Evolutionary conservation across 2,329 filamentous ascomycete species (phyloP).

Genomic region (Colletotrichum somersetense): DNA sequence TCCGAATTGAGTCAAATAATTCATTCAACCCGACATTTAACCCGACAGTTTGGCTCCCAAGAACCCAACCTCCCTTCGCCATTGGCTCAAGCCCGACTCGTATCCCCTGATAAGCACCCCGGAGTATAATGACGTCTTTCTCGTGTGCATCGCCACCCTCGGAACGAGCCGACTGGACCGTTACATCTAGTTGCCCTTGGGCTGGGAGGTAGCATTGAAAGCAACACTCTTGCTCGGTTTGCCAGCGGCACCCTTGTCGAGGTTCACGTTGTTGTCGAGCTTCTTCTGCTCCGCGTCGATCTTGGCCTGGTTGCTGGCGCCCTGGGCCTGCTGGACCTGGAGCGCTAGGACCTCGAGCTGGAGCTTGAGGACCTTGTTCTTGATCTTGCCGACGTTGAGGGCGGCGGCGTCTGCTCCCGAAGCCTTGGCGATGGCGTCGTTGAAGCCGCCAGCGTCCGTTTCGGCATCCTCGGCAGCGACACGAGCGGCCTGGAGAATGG

Average conservation of each 20-base stretch:
- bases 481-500: conserved; percentile 63
- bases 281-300: conserved; percentile 63
- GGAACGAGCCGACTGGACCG: background rate
- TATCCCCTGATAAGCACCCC: conserved; percentile 1
- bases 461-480: conserved; percentile 67
- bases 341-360: conserved; percentile 64
- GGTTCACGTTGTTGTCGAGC: conserved; percentile 64
- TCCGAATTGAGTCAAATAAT: conserved; percentile 32
- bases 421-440: conserved; percentile 64
- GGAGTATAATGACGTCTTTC: conserved; percentile 4
- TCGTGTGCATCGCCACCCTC: background rate
- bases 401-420: conserved; percentile 57
- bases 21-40: conserved; percentile 32
- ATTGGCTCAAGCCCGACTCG: conserved; percentile 11
- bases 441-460: conserved; percentile 60
- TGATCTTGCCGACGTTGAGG: conserved; percentile 68
- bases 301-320: conserved; percentile 57
- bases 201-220: conserved; percentile 48
- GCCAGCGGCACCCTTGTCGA: conserved; percentile 52
- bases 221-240: conserved; percentile 52
- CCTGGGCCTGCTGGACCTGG: conserved; percentile 65
- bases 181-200: conserved; percentile 3
- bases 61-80: conserved; percentile 24
- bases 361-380: conserved; percentile 72
- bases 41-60: conserved; percentile 26